Conservation (phyloP, 2,329 filamentous ascomycete genomes). For the Fonsecaea erecta region DNA sequence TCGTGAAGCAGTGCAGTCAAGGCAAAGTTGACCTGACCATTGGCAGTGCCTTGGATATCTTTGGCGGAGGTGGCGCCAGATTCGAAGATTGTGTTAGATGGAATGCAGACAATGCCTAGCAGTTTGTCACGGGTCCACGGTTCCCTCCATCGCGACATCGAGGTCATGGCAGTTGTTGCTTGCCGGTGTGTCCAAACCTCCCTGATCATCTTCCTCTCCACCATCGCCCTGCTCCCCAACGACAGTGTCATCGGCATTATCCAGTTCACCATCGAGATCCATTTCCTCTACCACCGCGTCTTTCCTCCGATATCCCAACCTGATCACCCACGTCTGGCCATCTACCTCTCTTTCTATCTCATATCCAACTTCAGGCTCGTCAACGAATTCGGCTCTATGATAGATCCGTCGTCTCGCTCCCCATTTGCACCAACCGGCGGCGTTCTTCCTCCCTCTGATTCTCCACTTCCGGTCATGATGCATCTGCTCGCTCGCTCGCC, state of each 20-base stretch:
- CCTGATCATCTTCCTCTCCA: background rate
- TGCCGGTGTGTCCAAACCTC: background rate
- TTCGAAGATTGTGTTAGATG: slow-evolving; percentile 89
- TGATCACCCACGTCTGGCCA: background rate
- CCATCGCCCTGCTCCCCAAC: background rate
- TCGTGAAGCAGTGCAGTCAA: slow-evolving; percentile 75
- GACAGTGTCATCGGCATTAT: background rate
- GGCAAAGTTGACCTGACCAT: slow-evolving; percentile 93
- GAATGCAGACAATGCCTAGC: slow-evolving; percentile 62
- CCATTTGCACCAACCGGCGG: slow-evolving; percentile 25
- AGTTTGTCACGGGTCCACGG: background rate
- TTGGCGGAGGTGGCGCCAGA: slow-evolving; percentile 83
- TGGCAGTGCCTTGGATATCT: slow-evolving; percentile 93
- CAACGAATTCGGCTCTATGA: slow-evolving; percentile 12
- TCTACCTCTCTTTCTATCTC: slow-evolving; percentile 6
- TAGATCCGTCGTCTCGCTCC: background rate
- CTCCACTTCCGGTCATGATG: slow-evolving; percentile 19
- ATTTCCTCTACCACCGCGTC: background rate
- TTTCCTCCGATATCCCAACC: slow-evolving; percentile 13
- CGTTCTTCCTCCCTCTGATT: slow-evolving; percentile 10
- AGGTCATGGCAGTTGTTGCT: background rate
- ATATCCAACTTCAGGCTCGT: slow-evolving; percentile 15
- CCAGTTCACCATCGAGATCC: slow-evolving; percentile 1
- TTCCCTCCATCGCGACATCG: slow-evolving; percentile 5
- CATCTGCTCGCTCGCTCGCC: slow-evolving; percentile 14